Percentiles rank a stretch among this genome's conserved stretches.
Evolutionary conservation across 306 rosid genomes (phyloP).

Genomic region (Elaeagnus macrophylla): DNA sequence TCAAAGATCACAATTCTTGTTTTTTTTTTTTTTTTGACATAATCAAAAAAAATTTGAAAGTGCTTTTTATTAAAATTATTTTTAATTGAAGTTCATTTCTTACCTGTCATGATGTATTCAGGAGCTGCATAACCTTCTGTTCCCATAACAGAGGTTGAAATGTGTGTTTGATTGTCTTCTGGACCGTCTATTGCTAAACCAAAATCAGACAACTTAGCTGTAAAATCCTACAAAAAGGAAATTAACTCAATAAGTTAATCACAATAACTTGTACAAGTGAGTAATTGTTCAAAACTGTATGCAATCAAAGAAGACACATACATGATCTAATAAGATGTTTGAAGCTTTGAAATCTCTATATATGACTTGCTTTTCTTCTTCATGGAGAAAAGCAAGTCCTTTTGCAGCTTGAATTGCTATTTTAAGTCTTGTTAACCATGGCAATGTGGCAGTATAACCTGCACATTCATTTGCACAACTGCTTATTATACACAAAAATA

Average conservation of each 20-base stretch:
- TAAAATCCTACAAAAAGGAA: constrained; percentile 43
- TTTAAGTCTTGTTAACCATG: constrained; percentile 81
- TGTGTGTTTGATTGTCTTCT: constrained; percentile 54
- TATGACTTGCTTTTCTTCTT: constrained; percentile 73
- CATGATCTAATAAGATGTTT: constrained; percentile 67
- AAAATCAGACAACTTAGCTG: constrained; percentile 79
- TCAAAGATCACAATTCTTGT: too few relatives aligned
- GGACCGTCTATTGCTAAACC: constrained; percentile 86
- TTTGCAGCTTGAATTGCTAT: constrained; percentile 86
- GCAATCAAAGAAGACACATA: constrained; percentile 7
- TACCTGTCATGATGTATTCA: constrained; percentile 80
- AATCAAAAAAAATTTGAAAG: too few relatives aligned
- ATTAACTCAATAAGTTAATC: not conserved
- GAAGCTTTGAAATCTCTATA: constrained; percentile 85
- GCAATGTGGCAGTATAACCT: constrained; percentile 72
- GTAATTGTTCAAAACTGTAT: not conserved
- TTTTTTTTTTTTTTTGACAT: too few relatives aligned
- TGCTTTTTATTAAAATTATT: too few relatives aligned
- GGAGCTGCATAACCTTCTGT: constrained; percentile 95
- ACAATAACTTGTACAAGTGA: not conserved
- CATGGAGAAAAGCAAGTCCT: constrained; percentile 80
- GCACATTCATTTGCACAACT: constrained; percentile 20
- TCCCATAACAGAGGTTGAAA: constrained; percentile 70
- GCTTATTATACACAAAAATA: too few relatives aligned
- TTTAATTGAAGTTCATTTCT: not conserved